Evolutionary conservation across 164 flowering plant species (phyloP), one percentile per base, ranked within the genome.

Genomic region (Hamamelis virginiana): DNA sequence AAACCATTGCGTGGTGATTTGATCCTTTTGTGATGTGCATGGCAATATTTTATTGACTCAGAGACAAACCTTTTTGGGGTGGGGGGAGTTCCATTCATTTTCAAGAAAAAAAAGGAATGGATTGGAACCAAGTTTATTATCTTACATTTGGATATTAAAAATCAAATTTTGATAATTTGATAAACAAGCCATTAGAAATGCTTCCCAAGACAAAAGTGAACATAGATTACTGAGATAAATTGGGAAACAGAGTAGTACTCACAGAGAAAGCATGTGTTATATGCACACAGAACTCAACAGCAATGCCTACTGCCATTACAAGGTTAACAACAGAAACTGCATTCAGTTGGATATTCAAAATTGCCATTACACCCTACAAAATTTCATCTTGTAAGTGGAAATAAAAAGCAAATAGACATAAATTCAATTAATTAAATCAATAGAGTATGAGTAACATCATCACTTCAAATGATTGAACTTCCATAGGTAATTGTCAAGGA

Each of bases 251-350:
- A 48, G 14, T 48, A 9, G 67, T 59, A 81, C 96, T 85, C 16
- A 96, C 99, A 84, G 84, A 78, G 80, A 96, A 96, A 66, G 98
- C 95, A 81, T 96, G 98, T 45, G 90, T 85, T 67, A 91, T 86
- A 64, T 96, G 98, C 62, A 96, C 97, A 64, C 97, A 96, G 70
- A 96, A 96, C 82, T 96, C 99, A 67, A 96, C 98, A 52, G 89
- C 91, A 63, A 93, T 96, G 53, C 99, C 99, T 38, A 93, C 92
- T 18, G 99, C 74, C 99, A 96, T 96, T 12, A 96, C 83, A 53
- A 96, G 97, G 76, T 96, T 96, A 51, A 96, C 99, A 58, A 96
- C 96, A 46, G 99, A 96, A 48, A 96, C 76, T 33, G 99, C 99
- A 83, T 96, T 96, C 74, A 96, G 82, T 73, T 96, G 99, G 74